Conservation (phyloP, 2,329 filamentous ascomycete species). For the Elsinoe ampelina region DNA sequence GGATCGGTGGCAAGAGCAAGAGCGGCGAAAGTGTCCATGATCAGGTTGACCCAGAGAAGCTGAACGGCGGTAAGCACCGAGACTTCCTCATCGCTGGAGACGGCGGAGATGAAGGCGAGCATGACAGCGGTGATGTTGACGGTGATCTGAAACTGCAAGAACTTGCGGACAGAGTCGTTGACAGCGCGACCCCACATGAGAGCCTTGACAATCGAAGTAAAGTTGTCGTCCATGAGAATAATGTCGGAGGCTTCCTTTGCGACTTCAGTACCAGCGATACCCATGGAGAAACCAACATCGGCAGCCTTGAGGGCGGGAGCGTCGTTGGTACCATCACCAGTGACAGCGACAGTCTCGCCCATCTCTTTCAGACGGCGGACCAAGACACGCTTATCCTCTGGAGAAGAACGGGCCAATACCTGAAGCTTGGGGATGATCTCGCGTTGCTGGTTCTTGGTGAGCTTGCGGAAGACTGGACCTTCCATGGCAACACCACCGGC, state of each 20-base stretch:
- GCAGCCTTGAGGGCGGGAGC: slow-evolving; percentile 57
- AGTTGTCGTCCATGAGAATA: slow-evolving; percentile 55
- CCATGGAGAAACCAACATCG: slow-evolving; percentile 61
- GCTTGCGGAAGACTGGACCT: slow-evolving; percentile 36
- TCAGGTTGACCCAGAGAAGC: slow-evolving; percentile 90
- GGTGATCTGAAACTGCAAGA: slow-evolving; percentile 63
- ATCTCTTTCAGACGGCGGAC: slow-evolving; percentile 56
- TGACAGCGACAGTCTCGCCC: slow-evolving; percentile 58
- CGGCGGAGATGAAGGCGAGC: slow-evolving; percentile 79
- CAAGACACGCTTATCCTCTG: slow-evolving; percentile 59
- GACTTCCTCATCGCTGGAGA: slow-evolving; percentile 56
- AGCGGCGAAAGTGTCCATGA: slow-evolving; percentile 93
- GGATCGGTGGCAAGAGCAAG: slow-evolving; percentile 83
- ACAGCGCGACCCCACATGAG: slow-evolving; percentile 54
- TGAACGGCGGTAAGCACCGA: slow-evolving; percentile 84
- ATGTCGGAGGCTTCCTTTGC: slow-evolving; percentile 54
- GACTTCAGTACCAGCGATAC: slow-evolving; percentile 56
- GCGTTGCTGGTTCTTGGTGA: slow-evolving; percentile 39
- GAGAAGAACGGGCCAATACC: slow-evolving; percentile 59
- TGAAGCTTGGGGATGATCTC: slow-evolving; percentile 53
- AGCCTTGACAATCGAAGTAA: slow-evolving; percentile 53
- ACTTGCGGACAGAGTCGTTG: slow-evolving; percentile 47
- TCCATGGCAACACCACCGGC: slow-evolving; percentile 36
- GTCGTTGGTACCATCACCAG: slow-evolving; percentile 59
- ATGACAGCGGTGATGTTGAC: slow-evolving; percentile 89